Percentiles rank a stretch among this genome's conserved stretches.
Evolutionary conservation across 192 early-diverging fungal genomes (phyloP).

Genomic region (Glomus cerebriforme): DNA sequence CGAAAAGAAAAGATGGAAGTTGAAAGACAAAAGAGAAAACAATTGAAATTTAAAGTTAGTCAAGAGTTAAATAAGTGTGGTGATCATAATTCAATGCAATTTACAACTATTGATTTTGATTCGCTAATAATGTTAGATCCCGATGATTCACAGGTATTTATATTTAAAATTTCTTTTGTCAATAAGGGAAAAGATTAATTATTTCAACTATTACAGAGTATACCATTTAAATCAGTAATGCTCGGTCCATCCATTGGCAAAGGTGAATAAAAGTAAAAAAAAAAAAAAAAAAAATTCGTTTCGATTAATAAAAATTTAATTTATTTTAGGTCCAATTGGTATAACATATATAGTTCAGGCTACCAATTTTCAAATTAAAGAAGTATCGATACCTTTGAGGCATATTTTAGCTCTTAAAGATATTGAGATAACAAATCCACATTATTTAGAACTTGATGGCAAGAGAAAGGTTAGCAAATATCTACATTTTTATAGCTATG

Average conservation of each 20-base stretch:
- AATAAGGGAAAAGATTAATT: neutral
- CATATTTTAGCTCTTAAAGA: constrained; percentile 43
- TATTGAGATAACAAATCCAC: constrained; percentile 45
- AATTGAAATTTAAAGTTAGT: constrained; percentile 41
- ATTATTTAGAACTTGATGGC: constrained; percentile 54
- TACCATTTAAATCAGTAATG: constrained; percentile 37
- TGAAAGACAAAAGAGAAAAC: constrained; percentile 46
- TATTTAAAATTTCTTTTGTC: neutral
- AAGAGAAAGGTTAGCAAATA: constrained; percentile 44
- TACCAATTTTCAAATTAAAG: constrained; percentile 41
- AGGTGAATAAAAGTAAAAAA: constrained; percentile 11
- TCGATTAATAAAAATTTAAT: neutral
- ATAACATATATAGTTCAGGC: constrained; percentile 42
- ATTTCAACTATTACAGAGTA: neutral
- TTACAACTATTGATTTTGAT: constrained; percentile 43
- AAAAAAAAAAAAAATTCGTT: no score
- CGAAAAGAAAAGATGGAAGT: constrained; percentile 42
- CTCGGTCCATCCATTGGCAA: constrained; percentile 40
- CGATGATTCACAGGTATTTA: constrained; percentile 41
- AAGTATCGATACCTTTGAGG: constrained; percentile 34
- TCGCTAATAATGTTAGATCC: constrained; percentile 41
- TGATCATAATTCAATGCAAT: constrained; percentile 20
- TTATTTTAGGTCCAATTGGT: constrained; percentile 39
- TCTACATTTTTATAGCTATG: neutral
- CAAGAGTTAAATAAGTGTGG: constrained; percentile 19